Percentiles rank a stretch among this genome's conserved stretches.
Evolutionary conservation across 495 filamentous ascomycete species (phyloP).

Genomic region (Lentithecium fluviatile): DNA sequence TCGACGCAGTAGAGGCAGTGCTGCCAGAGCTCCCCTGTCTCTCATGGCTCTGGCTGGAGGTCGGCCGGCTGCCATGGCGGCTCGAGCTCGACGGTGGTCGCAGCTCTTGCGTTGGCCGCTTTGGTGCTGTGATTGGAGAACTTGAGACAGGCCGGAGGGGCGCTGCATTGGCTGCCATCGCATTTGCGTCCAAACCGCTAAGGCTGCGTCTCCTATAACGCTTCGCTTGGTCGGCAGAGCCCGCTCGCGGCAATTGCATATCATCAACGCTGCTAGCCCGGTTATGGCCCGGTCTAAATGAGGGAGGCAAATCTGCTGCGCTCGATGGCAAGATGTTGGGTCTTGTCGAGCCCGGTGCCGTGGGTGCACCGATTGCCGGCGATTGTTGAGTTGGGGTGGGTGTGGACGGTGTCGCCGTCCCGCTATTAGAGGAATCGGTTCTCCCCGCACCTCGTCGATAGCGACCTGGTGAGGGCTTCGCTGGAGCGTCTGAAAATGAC

Average conservation of each 20-base stretch:
- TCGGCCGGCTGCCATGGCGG: constrained; percentile 39
- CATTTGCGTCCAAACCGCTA: constrained; percentile 70
- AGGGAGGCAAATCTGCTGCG: not conserved
- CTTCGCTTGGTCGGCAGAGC: constrained; percentile 63
- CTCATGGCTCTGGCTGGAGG: constrained; percentile 56
- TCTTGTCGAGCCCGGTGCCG: not conserved
- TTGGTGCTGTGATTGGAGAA: not conserved
- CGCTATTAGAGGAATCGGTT: constrained; percentile 44
- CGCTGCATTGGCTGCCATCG: constrained; percentile 12
- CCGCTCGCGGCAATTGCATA: constrained; percentile 45
- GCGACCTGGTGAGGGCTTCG: constrained; percentile 58
- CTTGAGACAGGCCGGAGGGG: constrained; percentile 6
- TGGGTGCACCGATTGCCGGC: constrained; percentile 38
- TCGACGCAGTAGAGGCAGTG: constrained; percentile 47
- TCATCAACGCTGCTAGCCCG: constrained; percentile 58
- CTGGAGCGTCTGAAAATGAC: constrained; percentile 24
- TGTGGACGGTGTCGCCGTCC: constrained; percentile 12
- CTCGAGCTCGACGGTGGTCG: constrained; percentile 36
- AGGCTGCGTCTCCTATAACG: constrained; percentile 80
- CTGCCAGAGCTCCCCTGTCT: constrained; percentile 61
- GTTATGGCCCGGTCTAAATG: constrained; percentile 24
- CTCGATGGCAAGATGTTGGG: constrained; percentile 10
- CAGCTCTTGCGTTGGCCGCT: constrained; percentile 34
- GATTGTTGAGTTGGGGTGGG: constrained; percentile 23
- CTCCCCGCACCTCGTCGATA: constrained; percentile 61